Percentiles rank a stretch among this genome's conserved stretches.
Evolutionary conservation across 768 basidiomycete genomes (phyloP).

Genomic region (Lyophyllum decastes): DNA sequence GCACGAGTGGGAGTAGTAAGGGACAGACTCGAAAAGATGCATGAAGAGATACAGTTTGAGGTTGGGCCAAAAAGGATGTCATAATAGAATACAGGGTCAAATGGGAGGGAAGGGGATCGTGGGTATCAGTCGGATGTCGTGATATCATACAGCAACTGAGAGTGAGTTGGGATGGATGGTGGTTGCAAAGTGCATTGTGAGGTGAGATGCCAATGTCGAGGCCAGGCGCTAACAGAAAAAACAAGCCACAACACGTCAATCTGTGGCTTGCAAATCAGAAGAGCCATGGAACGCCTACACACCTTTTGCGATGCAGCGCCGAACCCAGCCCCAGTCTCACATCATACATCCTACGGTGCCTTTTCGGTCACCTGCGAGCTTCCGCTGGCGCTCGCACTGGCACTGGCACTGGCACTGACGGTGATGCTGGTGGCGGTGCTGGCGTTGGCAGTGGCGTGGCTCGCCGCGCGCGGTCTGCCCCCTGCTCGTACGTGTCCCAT

Average conservation of each 20-base stretch:
- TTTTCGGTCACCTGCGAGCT: neutral
- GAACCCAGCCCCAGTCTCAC: neutral
- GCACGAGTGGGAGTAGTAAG: neutral
- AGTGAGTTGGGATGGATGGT: too few relatives aligned
- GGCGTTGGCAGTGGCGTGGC: neutral
- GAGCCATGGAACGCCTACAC: neutral
- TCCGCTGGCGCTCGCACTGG: neutral
- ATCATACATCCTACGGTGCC: neutral
- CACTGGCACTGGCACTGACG: neutral
- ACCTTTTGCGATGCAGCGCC: neutral
- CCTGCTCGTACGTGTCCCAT: slow-evolving; percentile 11
- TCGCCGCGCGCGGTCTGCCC: neutral
- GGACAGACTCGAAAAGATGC: neutral
- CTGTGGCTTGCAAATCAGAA: neutral
- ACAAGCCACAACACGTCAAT: neutral
- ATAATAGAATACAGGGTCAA: neutral
- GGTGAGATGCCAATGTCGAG: too few relatives aligned
- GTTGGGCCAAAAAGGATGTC: neutral
- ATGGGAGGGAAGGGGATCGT: neutral
- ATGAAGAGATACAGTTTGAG: neutral
- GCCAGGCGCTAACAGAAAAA: too few relatives aligned
- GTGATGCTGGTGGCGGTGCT: neutral
- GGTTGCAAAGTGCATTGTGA: too few relatives aligned
- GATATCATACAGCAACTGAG: neutral
- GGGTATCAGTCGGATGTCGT: neutral